Conservation (phyloP, 129 eudicot species). For the Lactuca saligna region DNA sequence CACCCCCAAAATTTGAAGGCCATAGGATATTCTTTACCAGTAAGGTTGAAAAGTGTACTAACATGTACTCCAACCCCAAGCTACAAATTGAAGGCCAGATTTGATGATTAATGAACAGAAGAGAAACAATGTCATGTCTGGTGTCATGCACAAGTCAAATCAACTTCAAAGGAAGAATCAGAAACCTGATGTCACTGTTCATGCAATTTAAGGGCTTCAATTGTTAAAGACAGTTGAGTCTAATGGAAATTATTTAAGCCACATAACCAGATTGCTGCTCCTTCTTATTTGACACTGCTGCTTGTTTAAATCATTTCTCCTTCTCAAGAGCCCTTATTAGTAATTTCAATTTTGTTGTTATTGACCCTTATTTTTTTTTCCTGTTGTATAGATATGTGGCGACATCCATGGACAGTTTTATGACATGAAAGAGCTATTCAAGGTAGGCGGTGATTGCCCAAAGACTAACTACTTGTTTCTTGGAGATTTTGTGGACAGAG, state of each 20-base stretch:
- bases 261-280: conserved; percentile 14
- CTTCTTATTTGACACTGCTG: conserved; percentile 1
- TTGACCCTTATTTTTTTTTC: conserved; percentile 1
- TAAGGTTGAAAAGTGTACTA: not conserved
- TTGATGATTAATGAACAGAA: not conserved
- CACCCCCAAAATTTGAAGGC: too few relatives aligned
- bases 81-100: not conserved
- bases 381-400: conserved; percentile 77
- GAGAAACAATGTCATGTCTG: not conserved
- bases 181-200: not conserved
- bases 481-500: conserved; percentile 99
- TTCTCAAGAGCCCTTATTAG: not conserved
- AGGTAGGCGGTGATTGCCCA: conserved; percentile 99
- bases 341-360: conserved; percentile 2
- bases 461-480: conserved; percentile 98
- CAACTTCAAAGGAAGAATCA: conserved; percentile 2
- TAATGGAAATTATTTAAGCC: not conserved
- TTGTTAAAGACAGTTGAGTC: not conserved
- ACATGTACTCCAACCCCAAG: not conserved
- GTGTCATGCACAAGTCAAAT: not conserved
- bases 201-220: not conserved
- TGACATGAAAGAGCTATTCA: conserved; percentile 98
- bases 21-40: not conserved
- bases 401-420: conserved; percentile 98
- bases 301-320: not conserved